Evolutionary conservation across 2,329 filamentous ascomycete genomes (phyloP).

Genomic region (Fusarium secorum): DNA sequence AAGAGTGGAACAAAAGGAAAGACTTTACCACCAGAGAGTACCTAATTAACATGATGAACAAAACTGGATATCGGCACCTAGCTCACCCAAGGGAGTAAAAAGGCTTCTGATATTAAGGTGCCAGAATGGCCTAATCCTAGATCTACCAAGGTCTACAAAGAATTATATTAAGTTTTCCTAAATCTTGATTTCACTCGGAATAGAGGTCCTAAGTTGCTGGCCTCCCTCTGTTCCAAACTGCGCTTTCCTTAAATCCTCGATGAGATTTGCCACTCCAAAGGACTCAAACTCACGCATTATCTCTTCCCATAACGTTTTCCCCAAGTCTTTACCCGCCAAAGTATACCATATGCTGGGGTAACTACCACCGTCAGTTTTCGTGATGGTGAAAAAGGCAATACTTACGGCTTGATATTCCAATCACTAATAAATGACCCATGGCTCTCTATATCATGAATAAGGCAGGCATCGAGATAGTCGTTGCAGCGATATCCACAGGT

Average conservation of each 20-base stretch:
- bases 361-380: background rate
- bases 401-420: background rate
- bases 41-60: background rate
- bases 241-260: background rate
- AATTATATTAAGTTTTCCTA: too few relatives aligned
- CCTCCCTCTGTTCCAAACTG: background rate
- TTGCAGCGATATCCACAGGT: background rate
- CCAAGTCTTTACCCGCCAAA: rapidly evolving
- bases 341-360: background rate
- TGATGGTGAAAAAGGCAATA: background rate
- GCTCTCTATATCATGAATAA: background rate
- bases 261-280: rapidly evolving
- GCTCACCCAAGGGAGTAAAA: background rate
- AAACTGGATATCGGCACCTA: background rate
- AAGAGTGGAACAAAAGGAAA: background rate
- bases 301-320: background rate
- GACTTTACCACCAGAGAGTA: background rate
- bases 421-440: background rate
- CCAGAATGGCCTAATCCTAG: background rate
- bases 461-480: background rate
- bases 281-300: background rate
- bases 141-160: too few relatives aligned
- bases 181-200: too few relatives aligned
- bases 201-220: too few relatives aligned
- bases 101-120: background rate